Percentiles rank a stretch among this genome's conserved stretches.
Conservation (phyloP, 2,329 filamentous ascomycete species). For the Pseudocercospora eumusae region DNA sequence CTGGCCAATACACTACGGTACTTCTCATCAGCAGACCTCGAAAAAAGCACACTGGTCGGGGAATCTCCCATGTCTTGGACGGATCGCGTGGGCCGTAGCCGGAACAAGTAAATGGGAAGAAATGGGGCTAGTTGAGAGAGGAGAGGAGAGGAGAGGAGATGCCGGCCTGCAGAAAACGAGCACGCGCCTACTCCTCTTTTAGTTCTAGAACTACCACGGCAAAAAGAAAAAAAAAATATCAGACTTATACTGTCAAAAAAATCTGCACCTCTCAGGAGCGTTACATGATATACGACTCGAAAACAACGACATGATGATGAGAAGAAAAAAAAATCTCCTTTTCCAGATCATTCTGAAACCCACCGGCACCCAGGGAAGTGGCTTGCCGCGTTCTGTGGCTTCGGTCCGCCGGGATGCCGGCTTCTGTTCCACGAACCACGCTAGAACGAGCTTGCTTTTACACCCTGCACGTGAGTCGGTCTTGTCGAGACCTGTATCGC, state of each 20-base stretch:
- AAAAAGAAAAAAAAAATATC: no score
- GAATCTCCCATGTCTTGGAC: not conserved
- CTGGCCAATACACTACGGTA: not conserved
- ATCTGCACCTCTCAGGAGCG: not conserved
- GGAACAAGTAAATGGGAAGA: constrained; percentile 4
- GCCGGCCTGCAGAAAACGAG: constrained; percentile 3
- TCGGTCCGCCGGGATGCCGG: constrained; percentile 14
- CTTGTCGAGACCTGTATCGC: no score
- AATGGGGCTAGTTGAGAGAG: constrained; percentile 4
- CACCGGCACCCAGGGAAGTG: constrained; percentile 11
- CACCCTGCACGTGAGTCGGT: not conserved
- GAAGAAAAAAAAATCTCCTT: not conserved
- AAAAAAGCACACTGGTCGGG: constrained; percentile 1
- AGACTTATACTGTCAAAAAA: no score
- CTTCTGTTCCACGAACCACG: constrained; percentile 15
- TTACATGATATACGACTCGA: not conserved
- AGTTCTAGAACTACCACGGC: no score
- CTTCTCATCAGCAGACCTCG: constrained; percentile 1
- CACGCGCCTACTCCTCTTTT: no score
- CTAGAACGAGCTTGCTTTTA: constrained; percentile 18
- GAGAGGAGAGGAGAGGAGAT: no score
- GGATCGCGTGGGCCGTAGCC: constrained; percentile 1
- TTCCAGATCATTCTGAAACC: constrained; percentile 3
- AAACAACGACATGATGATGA: not conserved
- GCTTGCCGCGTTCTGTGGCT: constrained; percentile 14